Percentiles rank a stretch among this genome's conserved stretches.
Evolutionary conservation across 305 asterid genomes (phyloP).

Genomic region (Solanum chacoense): DNA sequence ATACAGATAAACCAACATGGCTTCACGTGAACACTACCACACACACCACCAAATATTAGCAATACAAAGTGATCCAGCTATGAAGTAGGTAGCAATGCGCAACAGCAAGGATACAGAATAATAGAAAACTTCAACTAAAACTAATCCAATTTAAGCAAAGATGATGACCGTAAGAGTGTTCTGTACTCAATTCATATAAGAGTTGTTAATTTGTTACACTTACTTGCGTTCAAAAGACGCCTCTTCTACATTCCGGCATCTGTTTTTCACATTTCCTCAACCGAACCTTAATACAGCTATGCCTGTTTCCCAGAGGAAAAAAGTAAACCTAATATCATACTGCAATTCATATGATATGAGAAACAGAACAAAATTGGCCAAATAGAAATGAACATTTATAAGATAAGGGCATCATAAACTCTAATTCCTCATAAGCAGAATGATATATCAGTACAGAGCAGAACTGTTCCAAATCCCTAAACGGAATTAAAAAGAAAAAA

Average conservation of each 20-base stretch:
- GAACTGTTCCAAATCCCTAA: background rate
- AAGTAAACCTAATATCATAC: background rate
- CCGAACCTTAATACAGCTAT: background rate
- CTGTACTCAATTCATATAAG: background rate
- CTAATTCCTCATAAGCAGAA: background rate
- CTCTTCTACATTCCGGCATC: background rate
- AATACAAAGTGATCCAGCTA: background rate
- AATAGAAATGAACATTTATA: background rate
- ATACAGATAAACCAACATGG: background rate
- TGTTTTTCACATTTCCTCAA: background rate
- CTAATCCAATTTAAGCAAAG: background rate
- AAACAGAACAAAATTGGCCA: background rate
- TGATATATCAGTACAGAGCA: background rate
- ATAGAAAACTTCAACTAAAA: background rate
- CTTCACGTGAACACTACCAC: background rate
- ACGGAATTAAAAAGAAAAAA: background rate
- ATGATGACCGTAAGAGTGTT: background rate
- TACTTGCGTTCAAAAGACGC: background rate
- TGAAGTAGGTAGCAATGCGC: background rate
- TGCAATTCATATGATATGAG: background rate
- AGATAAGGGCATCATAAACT: background rate
- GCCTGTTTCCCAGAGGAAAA: background rate
- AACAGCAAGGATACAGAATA: background rate
- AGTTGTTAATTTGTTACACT: background rate
- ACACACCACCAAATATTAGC: background rate